These are phyloP conservation scores for Chlorophyllum brunneum DNA, from an alignment of 768 basidiomycete species.

Conservation along the genomic window DNA sequence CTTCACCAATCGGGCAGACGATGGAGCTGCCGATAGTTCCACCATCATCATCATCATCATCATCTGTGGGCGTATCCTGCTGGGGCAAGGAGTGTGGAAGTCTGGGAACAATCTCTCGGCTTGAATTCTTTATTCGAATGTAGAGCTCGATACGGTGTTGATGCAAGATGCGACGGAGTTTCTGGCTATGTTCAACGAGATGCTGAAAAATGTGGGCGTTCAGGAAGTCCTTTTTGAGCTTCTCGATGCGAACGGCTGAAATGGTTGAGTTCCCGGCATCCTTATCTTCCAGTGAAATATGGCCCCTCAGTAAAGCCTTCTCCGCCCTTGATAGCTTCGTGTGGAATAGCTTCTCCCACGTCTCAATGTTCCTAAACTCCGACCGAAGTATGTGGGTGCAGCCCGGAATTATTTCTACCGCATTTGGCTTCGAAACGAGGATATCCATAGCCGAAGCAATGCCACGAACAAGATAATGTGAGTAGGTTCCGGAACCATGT, in stretches of 20 bases:
- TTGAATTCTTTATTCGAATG: conserved; percentile 7
- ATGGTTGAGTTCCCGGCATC: conserved; percentile 14
- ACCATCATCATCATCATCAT: not conserved
- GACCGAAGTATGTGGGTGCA: not conserved
- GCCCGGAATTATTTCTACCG: not conserved
- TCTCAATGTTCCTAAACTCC: not conserved
- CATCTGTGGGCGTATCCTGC: not conserved
- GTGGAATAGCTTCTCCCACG: not conserved
- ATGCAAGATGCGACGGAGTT: not conserved
- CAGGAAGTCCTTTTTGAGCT: conserved; percentile 3
- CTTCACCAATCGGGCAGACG: not conserved
- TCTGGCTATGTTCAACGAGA: conserved; percentile 2
- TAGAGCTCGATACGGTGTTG: conserved; percentile 8
- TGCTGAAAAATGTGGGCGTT: conserved; percentile 5
- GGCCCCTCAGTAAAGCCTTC: not conserved
- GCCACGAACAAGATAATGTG: conserved; percentile 1
- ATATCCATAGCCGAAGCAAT: conserved; percentile 5
- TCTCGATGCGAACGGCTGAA: not conserved
- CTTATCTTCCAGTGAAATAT: conserved; percentile 17
- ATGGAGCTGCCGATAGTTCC: conserved; percentile 1
- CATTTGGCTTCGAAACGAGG: not conserved
- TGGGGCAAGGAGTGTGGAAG: not conserved
- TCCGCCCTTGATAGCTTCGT: no score
- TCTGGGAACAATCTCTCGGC: not conserved
- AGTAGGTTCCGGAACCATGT: not conserved